phyloP scores from a whole-genome alignment of 2,329 filamentous ascomycete species.

The Seiridium cupressi region DNA sequence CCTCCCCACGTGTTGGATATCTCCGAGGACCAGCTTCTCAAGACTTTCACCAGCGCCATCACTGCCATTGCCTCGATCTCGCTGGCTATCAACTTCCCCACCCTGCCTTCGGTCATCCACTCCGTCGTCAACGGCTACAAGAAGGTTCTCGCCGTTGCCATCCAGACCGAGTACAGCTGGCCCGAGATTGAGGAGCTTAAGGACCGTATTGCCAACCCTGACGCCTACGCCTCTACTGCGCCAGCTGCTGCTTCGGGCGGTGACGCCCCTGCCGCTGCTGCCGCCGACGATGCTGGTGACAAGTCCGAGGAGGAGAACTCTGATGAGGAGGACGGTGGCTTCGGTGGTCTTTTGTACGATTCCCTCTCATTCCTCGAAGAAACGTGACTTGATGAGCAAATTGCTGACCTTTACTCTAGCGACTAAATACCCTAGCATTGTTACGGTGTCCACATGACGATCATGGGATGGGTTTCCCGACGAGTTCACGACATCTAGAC shows the following conservation, averaged over 20 bases:
- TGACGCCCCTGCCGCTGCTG: slow-evolving; percentile 48
- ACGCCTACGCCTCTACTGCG: slow-evolving; percentile 85
- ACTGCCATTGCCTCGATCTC: slow-evolving; percentile 87
- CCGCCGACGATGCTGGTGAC: slow-evolving; percentile 56
- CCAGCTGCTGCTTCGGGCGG: slow-evolving; percentile 62
- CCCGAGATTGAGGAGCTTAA: slow-evolving; percentile 96
- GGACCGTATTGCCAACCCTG: slow-evolving; percentile 99
- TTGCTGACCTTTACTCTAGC: slow-evolving; percentile 42
- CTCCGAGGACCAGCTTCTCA: slow-evolving; percentile 89
- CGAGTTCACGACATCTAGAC: slow-evolving; percentile 38
- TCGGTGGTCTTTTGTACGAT: slow-evolving; percentile 71
- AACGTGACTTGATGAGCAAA: not conserved
- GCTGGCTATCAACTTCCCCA: slow-evolving; percentile 91
- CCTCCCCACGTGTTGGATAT: slow-evolving; percentile 84
- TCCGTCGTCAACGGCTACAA: slow-evolving; percentile 97
- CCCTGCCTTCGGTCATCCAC: slow-evolving; percentile 93
- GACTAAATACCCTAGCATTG: slow-evolving; percentile 47
- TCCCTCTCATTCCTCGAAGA: not conserved
- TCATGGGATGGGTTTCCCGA: slow-evolving; percentile 39
- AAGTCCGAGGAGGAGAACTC: slow-evolving; percentile 69
- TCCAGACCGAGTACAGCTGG: slow-evolving; percentile 92
- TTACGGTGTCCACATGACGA: slow-evolving; percentile 34
- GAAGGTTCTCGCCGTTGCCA: slow-evolving; percentile 86
- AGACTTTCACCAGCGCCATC: slow-evolving; percentile 77
- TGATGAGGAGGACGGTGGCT: slow-evolving; percentile 64